Evolutionary conservation across 73 alveolate species (phyloP), one percentile per base, ranked within the genome.

Genomic region (Blepharisma stoltei): DNA sequence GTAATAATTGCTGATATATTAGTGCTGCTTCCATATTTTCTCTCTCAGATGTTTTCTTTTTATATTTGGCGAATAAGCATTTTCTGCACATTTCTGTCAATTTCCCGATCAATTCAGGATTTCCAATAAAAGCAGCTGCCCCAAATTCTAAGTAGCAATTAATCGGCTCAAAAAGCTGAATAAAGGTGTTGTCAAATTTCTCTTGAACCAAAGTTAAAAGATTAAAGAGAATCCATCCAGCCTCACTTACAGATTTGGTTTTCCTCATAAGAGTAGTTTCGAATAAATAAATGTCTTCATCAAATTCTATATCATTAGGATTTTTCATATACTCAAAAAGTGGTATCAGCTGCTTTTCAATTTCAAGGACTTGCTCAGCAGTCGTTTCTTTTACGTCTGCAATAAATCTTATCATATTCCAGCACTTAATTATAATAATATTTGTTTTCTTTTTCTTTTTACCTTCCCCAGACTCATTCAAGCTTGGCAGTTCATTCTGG

Each of bases 241-340:
- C 38, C 5, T 69, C 32, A 1, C 71, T 69, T 7, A 69, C 65
- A 37, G 37, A 7, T n/a, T 69, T 38, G 6, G 54, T 18, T 53
- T 69, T 69, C 41, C 65, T 69, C 79, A 69, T 69, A n/a, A 69
- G 32, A n/a, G 79, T 1, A 0, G n/a, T 43, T 69, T 44, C 67
- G 5, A 38, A 69, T 20, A 69, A 46, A n/a, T 14, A 9, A n/a
- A 69, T 69, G 27, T 69, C 79, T 14, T 69, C 79, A 44, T 69
- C 79, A 43, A 69, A 69, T 21, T 69, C 79, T 18, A 69, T 69
- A 14, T 69, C 79, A 11, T 38, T 44, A 23, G 79, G 79, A 44
- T 69, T 46, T 43, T 46, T n/a, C 14, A 69, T 69, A 43, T 69
- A 69, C 32, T 44, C 38, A 46, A 69, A 69, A 1, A 69, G 27